These are phyloP conservation scores for Ceratocystis albifundus DNA, from an alignment of 2,329 filamentous ascomycete genomes.

Conservation along the genomic window DNA sequence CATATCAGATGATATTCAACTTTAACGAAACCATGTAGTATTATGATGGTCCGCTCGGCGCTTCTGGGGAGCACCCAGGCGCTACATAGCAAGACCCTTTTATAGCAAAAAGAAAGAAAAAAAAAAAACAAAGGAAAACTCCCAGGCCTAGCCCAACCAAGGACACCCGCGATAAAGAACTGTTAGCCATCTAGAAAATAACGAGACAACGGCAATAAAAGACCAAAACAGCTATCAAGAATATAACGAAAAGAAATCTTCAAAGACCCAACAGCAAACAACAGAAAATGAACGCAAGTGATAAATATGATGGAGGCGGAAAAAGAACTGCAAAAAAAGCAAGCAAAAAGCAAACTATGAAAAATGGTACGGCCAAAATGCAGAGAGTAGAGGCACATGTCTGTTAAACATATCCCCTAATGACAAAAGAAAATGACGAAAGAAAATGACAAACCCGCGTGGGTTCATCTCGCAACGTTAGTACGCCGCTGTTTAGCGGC, in stretches of 20 bases:
- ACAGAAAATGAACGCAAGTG: not conserved
- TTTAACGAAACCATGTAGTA: too few species aligned
- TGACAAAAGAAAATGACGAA: not conserved
- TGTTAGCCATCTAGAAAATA: slow-evolving; percentile 4
- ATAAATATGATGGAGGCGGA: not conserved
- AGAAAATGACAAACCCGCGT: slow-evolving; percentile 4
- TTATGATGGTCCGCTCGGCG: too few species aligned
- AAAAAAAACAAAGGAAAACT: not conserved
- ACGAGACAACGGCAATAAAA: not conserved
- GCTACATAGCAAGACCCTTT: not conserved
- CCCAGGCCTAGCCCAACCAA: not conserved
- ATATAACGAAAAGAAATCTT: slow-evolving; percentile 11
- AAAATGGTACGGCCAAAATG: slow-evolving; percentile 6
- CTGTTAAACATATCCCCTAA: not conserved
- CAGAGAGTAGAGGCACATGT: not conserved
- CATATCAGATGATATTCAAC: too few species aligned
- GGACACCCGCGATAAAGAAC: not conserved
- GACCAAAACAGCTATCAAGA: not conserved
- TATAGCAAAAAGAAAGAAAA: not conserved
- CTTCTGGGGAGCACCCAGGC: too few species aligned
- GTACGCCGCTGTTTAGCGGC: not conserved
- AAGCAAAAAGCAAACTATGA: slow-evolving; percentile 1
- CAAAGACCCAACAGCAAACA: not conserved
- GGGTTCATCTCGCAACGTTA: not conserved
- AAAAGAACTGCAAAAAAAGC: not conserved